Evolutionary conservation across 495 filamentous ascomycete species (phyloP).

Genomic region (Cercophora scortea): DNA sequence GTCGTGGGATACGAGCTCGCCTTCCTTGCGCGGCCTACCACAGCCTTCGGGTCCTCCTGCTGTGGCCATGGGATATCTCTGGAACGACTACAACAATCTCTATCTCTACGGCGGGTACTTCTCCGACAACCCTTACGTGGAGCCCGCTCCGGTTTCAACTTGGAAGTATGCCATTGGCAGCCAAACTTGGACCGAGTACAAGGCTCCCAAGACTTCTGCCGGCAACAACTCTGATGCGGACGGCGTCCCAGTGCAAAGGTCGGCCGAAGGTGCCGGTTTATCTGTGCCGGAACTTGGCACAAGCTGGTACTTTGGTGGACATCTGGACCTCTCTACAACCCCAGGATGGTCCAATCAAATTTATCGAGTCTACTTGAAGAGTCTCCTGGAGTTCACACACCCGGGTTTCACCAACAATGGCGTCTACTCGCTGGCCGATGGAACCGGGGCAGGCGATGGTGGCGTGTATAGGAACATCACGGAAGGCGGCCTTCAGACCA

Average conservation of each 20-base stretch:
- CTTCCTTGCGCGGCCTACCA: slow-evolving; percentile 51
- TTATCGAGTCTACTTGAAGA: slow-evolving; percentile 60
- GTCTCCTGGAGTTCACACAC: slow-evolving; percentile 65
- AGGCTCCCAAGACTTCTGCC: slow-evolving; percentile 44
- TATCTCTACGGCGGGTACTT: slow-evolving; percentile 69
- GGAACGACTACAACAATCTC: slow-evolving; percentile 58
- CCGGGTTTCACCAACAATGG: slow-evolving; percentile 55
- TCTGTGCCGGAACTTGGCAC: slow-evolving; percentile 58
- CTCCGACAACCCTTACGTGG: slow-evolving; percentile 46
- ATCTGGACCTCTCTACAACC: slow-evolving; percentile 60
- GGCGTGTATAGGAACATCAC: slow-evolving; percentile 66
- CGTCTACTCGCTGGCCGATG: slow-evolving; percentile 40
- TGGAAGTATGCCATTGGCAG: slow-evolving; percentile 60
- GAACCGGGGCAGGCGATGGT: slow-evolving; percentile 41
- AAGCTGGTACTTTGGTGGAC: slow-evolving; percentile 72
- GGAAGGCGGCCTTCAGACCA: slow-evolving; percentile 55
- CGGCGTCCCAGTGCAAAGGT: slow-evolving; percentile 47
- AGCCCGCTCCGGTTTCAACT: slow-evolving; percentile 46
- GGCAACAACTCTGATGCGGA: slow-evolving; percentile 50
- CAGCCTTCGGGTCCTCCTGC: slow-evolving; percentile 61
- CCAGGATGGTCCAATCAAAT: slow-evolving; percentile 58
- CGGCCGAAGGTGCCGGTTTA: slow-evolving; percentile 64
- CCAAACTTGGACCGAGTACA: slow-evolving; percentile 53
- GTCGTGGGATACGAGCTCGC: slow-evolving; percentile 57
- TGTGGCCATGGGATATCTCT: slow-evolving; percentile 63